Conservation (phyloP, 306 rosid species). For the Begonia masoniana region DNA sequence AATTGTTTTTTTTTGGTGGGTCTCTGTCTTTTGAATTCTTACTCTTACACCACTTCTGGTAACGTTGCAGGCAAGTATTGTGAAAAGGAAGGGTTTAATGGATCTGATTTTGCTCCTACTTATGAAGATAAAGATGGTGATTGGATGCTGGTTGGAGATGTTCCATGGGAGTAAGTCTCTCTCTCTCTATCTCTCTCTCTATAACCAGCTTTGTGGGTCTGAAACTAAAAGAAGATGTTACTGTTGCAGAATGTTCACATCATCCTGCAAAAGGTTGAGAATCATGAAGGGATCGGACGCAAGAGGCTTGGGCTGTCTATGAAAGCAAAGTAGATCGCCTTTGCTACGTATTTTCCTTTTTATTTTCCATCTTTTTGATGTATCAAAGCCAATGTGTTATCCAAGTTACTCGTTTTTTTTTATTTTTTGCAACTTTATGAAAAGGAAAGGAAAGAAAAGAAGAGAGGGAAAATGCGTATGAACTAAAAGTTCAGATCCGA, state of each 20-base stretch:
- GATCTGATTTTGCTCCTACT: constrained; percentile 7
- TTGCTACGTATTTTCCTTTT: no score
- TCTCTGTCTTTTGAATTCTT: background rate
- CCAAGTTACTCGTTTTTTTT: no score
- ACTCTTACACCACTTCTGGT: no score
- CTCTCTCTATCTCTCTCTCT: background rate
- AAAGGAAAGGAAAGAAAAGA: no score
- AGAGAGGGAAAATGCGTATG: no score
- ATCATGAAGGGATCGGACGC: constrained; percentile 17
- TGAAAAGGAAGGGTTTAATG: constrained; percentile 16
- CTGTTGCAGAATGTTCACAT: constrained; percentile 11
- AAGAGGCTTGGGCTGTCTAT: constrained; percentile 11
- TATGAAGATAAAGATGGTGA: constrained; percentile 15
- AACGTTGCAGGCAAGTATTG: constrained; percentile 41
- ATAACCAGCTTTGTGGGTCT: background rate
- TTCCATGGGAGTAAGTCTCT: constrained; percentile 16
- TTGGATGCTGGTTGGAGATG: constrained; percentile 15
- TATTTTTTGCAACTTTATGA: no score
- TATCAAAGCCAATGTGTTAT: no score
- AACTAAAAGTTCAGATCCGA: no score
- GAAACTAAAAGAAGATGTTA: background rate
- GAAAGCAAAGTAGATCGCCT: background rate
- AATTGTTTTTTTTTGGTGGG: background rate
- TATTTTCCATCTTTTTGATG: no score
- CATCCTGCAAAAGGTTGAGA: constrained; percentile 11